phyloP scores from a whole-genome alignment of 805 yeast genomes.

The Candida yuanshanica region DNA sequence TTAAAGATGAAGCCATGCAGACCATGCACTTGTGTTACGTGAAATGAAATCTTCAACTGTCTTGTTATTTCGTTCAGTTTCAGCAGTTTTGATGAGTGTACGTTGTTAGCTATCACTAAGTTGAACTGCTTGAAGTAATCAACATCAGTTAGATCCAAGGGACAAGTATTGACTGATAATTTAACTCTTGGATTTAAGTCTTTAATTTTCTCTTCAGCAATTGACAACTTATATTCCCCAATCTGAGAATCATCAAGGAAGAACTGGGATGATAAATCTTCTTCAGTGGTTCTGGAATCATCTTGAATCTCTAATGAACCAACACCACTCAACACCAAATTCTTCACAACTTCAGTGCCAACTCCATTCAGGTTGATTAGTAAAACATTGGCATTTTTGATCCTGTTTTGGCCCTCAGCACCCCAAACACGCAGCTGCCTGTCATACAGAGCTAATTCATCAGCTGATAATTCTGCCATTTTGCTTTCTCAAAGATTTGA shows the following conservation, averaged over 20 bases:
- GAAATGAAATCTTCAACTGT: conserved; percentile 53
- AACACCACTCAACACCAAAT: conserved; percentile 82
- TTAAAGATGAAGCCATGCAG: conserved; percentile 76
- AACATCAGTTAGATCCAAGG: conserved; percentile 15
- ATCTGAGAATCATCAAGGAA: conserved; percentile 52
- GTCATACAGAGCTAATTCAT: conserved; percentile 88
- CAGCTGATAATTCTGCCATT: conserved; percentile 33
- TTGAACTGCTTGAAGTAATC: conserved; percentile 52
- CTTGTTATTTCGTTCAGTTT: conserved; percentile 55
- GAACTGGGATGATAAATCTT: conserved; percentile 71
- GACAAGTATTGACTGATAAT: conserved; percentile 37
- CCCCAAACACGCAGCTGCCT: conserved; percentile 97
- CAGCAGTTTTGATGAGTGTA: conserved; percentile 35
- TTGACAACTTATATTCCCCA: conserved; percentile 51
- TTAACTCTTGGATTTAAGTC: conserved; percentile 79
- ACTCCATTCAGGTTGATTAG: conserved; percentile 70
- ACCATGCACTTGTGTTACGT: conserved; percentile 67
- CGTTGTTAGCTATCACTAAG: conserved; percentile 71
- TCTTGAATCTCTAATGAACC: conserved; percentile 75
- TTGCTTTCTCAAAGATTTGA: too few relatives aligned
- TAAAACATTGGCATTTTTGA: conserved; percentile 67
- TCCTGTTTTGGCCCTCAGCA: conserved; percentile 74
- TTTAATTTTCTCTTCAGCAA: conserved; percentile 49
- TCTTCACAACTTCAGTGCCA: conserved; percentile 79
- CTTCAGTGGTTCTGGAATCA: conserved; percentile 42